Conservation (phyloP, 2,329 filamentous ascomycete species). For the Colletotrichum sp. region DNA sequence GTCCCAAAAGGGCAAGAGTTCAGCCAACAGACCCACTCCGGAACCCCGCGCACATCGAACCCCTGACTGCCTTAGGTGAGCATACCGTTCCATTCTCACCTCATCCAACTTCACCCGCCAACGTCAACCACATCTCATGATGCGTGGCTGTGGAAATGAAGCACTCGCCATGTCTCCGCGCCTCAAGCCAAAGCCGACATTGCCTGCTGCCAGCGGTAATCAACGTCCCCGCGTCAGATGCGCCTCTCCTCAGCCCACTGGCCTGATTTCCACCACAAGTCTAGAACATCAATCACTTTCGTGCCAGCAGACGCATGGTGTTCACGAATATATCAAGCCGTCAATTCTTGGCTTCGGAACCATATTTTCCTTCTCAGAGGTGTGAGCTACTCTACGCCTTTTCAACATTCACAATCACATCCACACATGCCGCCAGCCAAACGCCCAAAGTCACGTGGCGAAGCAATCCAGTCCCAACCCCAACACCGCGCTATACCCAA, state of each 20-base stretch:
- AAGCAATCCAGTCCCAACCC: not conserved
- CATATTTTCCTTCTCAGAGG: not conserved
- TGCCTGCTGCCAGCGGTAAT: not conserved
- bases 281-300: not conserved
- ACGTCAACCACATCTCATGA: not conserved
- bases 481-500: conserved; percentile 10
- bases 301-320: not conserved
- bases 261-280: not conserved
- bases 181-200: not conserved
- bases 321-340: not conserved
- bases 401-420: not conserved
- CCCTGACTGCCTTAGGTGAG: not conserved
- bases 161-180: not conserved
- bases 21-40: not conserved
- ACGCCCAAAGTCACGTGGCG: not conserved
- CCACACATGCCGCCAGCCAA: not conserved
- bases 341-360: not conserved
- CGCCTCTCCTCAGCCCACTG: not conserved
- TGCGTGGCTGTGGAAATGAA: not conserved
- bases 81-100: not conserved
- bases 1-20: conserved; percentile 1
- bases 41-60: not conserved
- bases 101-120: not conserved
- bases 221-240: not conserved
- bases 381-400: not conserved